Evolutionary conservation across 169 alveolate species (phyloP).

Genomic region (Cryptosporidium xiaoi): DNA sequence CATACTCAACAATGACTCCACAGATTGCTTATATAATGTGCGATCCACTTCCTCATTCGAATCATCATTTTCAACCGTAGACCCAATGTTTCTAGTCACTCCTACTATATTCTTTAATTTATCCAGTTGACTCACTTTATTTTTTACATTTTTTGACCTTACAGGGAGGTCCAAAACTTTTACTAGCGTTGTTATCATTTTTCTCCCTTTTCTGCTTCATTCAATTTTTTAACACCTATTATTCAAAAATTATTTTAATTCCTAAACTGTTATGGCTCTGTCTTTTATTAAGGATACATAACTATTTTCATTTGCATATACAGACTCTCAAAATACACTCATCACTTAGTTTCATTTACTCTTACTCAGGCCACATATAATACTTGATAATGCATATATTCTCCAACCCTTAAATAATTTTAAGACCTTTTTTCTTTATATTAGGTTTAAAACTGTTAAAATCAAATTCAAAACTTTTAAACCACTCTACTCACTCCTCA

Average conservation of each 20-base stretch:
- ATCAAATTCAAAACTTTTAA: neutral
- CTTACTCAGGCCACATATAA: no score
- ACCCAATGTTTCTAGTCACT: neutral
- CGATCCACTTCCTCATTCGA: neutral
- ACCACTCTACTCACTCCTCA: neutral
- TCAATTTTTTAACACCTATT: no score
- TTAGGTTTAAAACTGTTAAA: neutral
- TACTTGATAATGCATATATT: no score
- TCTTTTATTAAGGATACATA: no score
- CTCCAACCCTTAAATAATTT: no score
- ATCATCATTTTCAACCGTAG: neutral
- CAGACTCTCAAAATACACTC: no score
- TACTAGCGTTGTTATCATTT: constrained; percentile 25
- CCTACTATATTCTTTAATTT: neutral
- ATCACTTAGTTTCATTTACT: no score
- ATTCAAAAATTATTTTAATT: no score
- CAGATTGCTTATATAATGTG: constrained; percentile 12
- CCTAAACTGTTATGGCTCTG: no score
- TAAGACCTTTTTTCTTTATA: neutral
- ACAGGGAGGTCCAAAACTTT: constrained; percentile 39
- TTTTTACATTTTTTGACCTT: constrained; percentile 7
- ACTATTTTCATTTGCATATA: no score
- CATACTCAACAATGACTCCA: constrained; percentile 35
- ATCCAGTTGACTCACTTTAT: neutral
- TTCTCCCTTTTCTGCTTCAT: neutral